Conservation (phyloP, 768 basidiomycete genomes). For the Exidia glandulosa region DNA sequence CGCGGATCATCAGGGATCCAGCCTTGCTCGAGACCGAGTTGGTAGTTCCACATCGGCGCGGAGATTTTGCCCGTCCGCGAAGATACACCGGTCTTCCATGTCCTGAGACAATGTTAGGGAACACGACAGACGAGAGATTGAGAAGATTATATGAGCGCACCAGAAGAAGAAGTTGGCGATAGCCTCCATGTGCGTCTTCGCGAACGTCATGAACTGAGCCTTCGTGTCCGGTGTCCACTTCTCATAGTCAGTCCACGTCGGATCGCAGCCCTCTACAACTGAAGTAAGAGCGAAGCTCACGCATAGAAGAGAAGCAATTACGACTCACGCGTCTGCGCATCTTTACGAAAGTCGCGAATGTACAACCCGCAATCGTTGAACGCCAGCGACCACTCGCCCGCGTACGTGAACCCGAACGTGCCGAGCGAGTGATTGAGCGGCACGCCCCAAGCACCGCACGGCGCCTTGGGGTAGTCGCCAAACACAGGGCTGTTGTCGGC, state of each 20-base stretch:
- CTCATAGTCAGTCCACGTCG: conserved; percentile 61
- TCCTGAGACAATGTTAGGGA: conserved; percentile 93
- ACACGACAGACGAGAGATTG: too few relatives aligned
- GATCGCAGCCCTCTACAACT: conserved; percentile 51
- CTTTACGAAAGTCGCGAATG: too few relatives aligned
- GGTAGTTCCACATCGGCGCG: conserved; percentile 86
- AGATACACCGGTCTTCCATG: conserved; percentile 65
- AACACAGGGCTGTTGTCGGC: conserved; percentile 51
- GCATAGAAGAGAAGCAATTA: too few relatives aligned
- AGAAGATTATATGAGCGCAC: too few relatives aligned
- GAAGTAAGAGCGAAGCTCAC: too few relatives aligned
- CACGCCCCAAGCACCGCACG: conserved; percentile 65
- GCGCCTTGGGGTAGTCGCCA: conserved; percentile 41
- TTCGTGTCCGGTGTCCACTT: conserved; percentile 55
- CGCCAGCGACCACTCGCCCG: conserved; percentile 85
- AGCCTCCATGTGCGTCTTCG: conserved; percentile 83
- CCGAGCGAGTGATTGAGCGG: conserved; percentile 63
- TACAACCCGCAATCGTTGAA: conserved; percentile 76
- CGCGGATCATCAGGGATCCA: conserved; percentile 93
- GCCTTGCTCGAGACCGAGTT: conserved; percentile 77
- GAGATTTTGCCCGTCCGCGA: conserved; percentile 58
- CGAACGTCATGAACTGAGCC: conserved; percentile 53
- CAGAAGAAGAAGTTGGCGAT: too few relatives aligned
- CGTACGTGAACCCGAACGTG: conserved; percentile 66
- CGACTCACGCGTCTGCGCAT: too few relatives aligned